Percentiles rank a stretch among this genome's conserved stretches.
Evolutionary conservation across 441 rosid species (phyloP).

Genomic region (Pelargonium australe): DNA sequence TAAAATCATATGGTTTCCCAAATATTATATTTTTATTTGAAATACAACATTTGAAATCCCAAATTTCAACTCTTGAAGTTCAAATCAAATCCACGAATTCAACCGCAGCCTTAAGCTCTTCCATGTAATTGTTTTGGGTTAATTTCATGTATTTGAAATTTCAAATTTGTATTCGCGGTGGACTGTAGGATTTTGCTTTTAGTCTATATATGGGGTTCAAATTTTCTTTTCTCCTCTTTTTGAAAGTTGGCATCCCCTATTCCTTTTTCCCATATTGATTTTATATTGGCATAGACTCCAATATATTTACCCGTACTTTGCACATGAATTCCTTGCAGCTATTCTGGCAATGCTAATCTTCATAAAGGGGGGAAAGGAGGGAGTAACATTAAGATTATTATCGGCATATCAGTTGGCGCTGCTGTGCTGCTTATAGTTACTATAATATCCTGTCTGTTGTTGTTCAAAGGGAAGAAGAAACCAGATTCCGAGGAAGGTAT

Average conservation of each 20-base stretch:
- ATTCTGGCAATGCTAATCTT: constrained; percentile 60
- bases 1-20: too few species aligned
- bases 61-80: too few species aligned
- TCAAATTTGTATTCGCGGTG: too few species aligned
- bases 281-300: too few species aligned
- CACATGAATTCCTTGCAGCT: constrained; percentile 33
- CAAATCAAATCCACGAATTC: too few species aligned
- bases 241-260: neutral
- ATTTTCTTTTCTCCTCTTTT: neutral
- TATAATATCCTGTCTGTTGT: constrained; percentile 43
- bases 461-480: constrained; percentile 51
- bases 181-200: neutral
- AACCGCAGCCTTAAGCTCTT: too few species aligned
- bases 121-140: too few species aligned
- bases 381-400: constrained; percentile 38
- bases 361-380: constrained; percentile 31
- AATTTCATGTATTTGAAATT: too few species aligned
- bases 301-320: neutral
- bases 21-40: too few species aligned
- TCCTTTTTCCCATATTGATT: neutral
- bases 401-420: constrained; percentile 74
- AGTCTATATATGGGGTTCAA: neutral
- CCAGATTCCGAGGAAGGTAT: constrained; percentile 35
- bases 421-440: constrained; percentile 56
- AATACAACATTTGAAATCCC: too few species aligned